phyloP scores from a whole-genome alignment of 768 basidiomycete species.

The Lentinus brumalis region DNA sequence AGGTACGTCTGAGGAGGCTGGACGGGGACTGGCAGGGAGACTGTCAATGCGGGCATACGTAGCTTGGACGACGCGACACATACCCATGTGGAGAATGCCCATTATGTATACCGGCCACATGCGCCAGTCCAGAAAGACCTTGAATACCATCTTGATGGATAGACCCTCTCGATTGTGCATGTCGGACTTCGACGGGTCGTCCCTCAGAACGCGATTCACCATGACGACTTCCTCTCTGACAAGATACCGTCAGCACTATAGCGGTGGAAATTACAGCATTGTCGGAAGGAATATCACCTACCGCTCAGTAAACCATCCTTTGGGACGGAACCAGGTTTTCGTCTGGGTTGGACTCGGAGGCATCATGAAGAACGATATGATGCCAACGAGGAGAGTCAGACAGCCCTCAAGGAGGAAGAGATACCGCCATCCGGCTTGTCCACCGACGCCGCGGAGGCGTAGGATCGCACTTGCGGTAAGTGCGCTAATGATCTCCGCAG shows the following conservation, averaged over 20 bases:
- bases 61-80: conserved; percentile 17
- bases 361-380: conserved; percentile 57
- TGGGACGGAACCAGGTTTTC: conserved; percentile 56
- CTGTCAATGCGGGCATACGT: neutral
- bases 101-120: conserved; percentile 68
- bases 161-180: conserved; percentile 76
- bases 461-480: conserved; percentile 70
- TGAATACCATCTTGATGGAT: conserved; percentile 47
- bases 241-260: neutral
- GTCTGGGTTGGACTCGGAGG: conserved; percentile 68
- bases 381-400: conserved; percentile 51
- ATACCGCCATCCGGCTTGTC: conserved; percentile 59
- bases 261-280: neutral
- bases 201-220: conserved; percentile 62
- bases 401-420: conserved; percentile 58
- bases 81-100: conserved; percentile 55
- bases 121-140: conserved; percentile 57
- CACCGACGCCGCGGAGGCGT: conserved; percentile 52
- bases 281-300: conserved; percentile 19
- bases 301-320: conserved; percentile 69
- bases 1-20: conserved; percentile 63
- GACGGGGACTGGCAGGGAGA: conserved; percentile 47
- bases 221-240: conserved; percentile 61
- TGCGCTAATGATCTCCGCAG: conserved; percentile 53
- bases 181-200: conserved; percentile 65